Evolutionary conservation across 345 rosid genomes (phyloP).

Genomic region (Moringa oleifera): DNA sequence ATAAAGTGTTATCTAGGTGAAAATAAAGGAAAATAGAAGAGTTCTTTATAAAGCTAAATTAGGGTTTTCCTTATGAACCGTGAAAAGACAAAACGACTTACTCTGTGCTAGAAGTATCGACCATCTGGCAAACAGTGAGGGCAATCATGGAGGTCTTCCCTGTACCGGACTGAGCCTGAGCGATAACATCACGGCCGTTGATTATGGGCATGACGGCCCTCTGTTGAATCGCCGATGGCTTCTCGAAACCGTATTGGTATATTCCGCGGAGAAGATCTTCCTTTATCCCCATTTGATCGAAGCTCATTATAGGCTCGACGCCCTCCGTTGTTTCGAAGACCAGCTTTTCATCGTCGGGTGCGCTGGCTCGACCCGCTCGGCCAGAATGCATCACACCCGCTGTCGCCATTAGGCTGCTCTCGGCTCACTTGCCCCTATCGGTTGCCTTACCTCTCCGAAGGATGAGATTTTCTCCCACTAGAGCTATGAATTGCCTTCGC

Average conservation of each 20-base stretch:
- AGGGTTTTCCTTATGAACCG: conserved; percentile 19
- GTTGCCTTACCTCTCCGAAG: too few relatives aligned
- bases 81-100: conserved; percentile 22
- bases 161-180: conserved; percentile 99
- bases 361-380: conserved; percentile 32
- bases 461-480: too few relatives aligned
- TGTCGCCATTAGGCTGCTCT: conserved; percentile 18
- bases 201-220: conserved; percentile 93
- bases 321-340: conserved; percentile 90
- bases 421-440: not conserved
- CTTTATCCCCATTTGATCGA: conserved; percentile 80
- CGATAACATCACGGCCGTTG: conserved; percentile 88
- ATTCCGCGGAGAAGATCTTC: conserved; percentile 81
- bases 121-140: conserved; percentile 81
- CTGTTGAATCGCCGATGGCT: conserved; percentile 96
- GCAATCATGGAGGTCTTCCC: conserved; percentile 98
- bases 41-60: not conserved
- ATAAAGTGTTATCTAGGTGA: too few relatives aligned
- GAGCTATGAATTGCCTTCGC: too few relatives aligned
- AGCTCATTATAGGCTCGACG: conserved; percentile 73
- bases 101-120: conserved; percentile 74
- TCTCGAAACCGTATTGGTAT: conserved; percentile 83
- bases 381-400: conserved; percentile 26
- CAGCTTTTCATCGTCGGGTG: conserved; percentile 50
- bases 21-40: too few relatives aligned